Evolutionary conservation across 345 rosid species (phyloP), one percentile per base, ranked within the genome.

Genomic region (Garcia nutans): DNA sequence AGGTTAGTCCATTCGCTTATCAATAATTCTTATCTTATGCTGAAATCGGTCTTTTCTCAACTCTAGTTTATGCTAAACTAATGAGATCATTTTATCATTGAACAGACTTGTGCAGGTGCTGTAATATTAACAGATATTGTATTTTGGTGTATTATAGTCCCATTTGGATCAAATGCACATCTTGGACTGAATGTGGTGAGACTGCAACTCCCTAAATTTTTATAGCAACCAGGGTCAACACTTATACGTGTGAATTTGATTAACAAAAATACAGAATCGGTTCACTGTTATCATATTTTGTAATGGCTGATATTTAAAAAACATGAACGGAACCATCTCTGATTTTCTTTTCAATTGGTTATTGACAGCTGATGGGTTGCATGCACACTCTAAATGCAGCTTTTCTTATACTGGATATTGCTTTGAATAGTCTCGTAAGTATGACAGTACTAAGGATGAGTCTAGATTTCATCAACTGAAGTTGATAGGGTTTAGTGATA

Each of bases 21-120:
- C n/a, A 50, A 22, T 37, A 37, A 37, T 37, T 37, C 6, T 3
- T 31, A 60, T 54, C 20, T 54, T 2, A 54, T 15, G 7, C 20
- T 17, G 6, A 54, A 8, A 24, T 17, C 10, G n/a, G n/a, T n/a
- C 26, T 28, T 22, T 37, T 37, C 54, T 62, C 2, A 72, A 56
- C 59, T 65, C 45, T 65, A n/a, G 24, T 31, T 71, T 49, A 55
- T 54, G 64, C 68, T 77, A 54, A 58, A 19, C 22, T 76, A 28
- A 10, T 68, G 22, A 1, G 6, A 50, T 76, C 17, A 22, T 0
- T 56, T 41, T 64, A 22, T 76, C 71, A 68, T 64, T 8, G 37
- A 37, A 69, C 79, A 95, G 97, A 84, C 94, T 71, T 81, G 89
- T 78, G 96, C 88, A 73, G 99, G 99, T 5, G 97, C 99, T 50